phyloP scores from a whole-genome alignment of 208 protist species.

The Acanthamoeba quina region DNA sequence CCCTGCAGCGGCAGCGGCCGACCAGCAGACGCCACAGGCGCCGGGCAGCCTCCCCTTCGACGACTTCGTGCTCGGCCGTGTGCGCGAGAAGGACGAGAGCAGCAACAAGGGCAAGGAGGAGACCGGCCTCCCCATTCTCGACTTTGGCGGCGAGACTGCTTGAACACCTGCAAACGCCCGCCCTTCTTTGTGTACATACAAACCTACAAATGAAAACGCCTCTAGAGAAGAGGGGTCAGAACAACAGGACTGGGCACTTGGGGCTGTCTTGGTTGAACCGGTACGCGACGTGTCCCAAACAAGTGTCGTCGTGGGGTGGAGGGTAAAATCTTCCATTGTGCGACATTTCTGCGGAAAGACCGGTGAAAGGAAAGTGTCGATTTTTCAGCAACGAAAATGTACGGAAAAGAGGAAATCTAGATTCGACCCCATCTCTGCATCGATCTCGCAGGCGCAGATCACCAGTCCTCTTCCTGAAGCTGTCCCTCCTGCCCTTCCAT shows the following conservation, averaged over 20 bases:
- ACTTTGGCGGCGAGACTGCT: conserved; percentile 41
- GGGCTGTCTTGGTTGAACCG: not conserved
- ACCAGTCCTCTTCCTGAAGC: not conserved
- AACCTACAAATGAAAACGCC: not conserved
- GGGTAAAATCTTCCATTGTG: not conserved
- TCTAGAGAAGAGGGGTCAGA: not conserved
- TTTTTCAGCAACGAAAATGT: not conserved
- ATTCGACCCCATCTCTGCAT: not conserved
- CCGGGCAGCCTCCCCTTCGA: conserved; percentile 34
- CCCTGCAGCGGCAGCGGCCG: no score
- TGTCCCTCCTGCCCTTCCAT: not conserved
- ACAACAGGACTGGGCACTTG: not conserved
- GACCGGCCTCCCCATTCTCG: not conserved
- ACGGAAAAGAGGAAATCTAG: conserved; percentile 20
- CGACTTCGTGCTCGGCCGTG: conserved; percentile 28
- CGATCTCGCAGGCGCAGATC: not conserved
- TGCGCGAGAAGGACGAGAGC: conserved; percentile 11
- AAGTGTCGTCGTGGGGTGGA: not conserved
- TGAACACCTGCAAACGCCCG: not conserved
- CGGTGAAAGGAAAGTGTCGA: not conserved
- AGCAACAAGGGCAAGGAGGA: not conserved
- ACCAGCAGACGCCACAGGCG: not conserved
- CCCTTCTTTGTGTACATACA: not conserved
- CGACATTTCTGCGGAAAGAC: not conserved
- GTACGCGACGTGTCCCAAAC: no score